Base-by-base conservation (phyloP, 2,329 filamentous ascomycete genomes). In the Beauveria bassiana region DNA sequence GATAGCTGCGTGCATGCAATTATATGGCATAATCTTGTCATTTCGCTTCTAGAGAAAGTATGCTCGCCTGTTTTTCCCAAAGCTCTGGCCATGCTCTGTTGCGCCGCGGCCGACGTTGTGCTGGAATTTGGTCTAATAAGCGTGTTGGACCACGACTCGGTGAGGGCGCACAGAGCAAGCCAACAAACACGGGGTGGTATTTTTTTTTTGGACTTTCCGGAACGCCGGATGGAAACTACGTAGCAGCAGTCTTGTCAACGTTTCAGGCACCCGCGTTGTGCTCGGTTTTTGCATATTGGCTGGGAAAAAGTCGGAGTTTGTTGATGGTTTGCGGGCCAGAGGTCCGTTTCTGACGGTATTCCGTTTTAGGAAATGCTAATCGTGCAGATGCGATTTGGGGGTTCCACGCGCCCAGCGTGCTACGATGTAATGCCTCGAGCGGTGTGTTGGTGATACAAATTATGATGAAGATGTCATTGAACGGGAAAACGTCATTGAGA, bases 61-160 rank as follows among this genome's bases (percentile, higher is more conserved):
- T 28, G 28, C 31, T 34, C 5, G 31, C 12, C 10, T 34, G 31
- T 34, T 34, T 12, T 34, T 34, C 10, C 2, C 5, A 4, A 34
- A 34, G 31, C 31, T 34, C 31, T 34, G 31, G 31, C 31, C 31
- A 34, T 34, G 31, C 31, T 34, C 10, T 31, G 28, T 34, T 34
- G 31, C 31, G 12, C 12, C 31, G 31, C 31, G 12, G 4, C 31
- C 31, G 5, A 34, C 12, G 5, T 34, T 34, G 31, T 31, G n/a
- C 52, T 55, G 52, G 52, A 55, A 55, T 55, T 40, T 55, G 40
- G 40, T 55, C 16, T 55, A 55, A 55, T 55, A 38, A 55, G 52
- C 40, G 40, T 55, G 52, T 55, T 55, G 28, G 52, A 45, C 38
- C 14, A 24, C 40, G 52, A 45, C 52, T 22, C 52, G 31, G 22